Conservation (phyloP, 345 rosid species). For the Salix exigua region DNA sequence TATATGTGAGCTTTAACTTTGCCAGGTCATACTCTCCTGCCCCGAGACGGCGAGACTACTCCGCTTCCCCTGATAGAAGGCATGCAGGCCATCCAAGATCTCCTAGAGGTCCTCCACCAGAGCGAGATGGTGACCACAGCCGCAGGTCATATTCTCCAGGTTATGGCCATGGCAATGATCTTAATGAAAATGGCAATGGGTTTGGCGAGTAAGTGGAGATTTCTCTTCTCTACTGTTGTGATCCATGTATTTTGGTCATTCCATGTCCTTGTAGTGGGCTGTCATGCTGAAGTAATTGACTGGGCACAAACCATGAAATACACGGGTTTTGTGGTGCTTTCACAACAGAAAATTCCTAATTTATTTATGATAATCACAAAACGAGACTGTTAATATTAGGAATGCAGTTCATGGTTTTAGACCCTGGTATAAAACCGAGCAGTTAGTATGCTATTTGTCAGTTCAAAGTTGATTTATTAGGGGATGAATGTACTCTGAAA, state of each 20-base stretch:
- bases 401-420: not conserved
- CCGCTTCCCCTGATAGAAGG: slow-evolving; percentile 72
- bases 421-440: not conserved
- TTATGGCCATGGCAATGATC: slow-evolving; percentile 38
- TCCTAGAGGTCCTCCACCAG: slow-evolving; percentile 74
- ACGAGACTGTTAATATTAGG: not conserved
- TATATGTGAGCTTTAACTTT: not conserved
- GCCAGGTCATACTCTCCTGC: slow-evolving; percentile 83
- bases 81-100: slow-evolving; percentile 58
- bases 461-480: not conserved
- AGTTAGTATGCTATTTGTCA: not conserved
- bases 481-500: not conserved
- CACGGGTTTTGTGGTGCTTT: not conserved
- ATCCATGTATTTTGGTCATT: not conserved
- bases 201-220: slow-evolving; percentile 48
- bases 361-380: not conserved
- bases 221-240: not conserved
- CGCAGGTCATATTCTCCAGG: slow-evolving; percentile 66
- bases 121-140: slow-evolving; percentile 40
- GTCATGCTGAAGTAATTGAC: not conserved
- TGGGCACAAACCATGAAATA: not conserved
- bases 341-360: not conserved
- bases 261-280: not conserved
- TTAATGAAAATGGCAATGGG: slow-evolving; percentile 39
- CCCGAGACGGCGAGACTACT: slow-evolving; percentile 55